Conservation (phyloP, 805 yeast species). For the Cyberlindnera maclurae region DNA sequence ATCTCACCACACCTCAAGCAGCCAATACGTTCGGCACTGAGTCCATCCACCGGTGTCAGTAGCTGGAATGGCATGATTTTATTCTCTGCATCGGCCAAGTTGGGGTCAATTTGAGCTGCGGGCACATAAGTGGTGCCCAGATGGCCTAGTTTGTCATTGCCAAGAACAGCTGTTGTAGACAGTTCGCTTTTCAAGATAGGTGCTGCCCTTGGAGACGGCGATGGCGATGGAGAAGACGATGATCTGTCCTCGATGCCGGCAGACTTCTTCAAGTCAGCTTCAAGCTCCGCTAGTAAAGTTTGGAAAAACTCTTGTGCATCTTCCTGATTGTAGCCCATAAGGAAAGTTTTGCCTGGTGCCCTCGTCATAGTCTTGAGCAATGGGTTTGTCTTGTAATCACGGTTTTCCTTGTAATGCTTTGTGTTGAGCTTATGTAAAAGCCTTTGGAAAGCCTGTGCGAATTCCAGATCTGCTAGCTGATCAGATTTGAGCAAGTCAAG, state of each 20-base stretch:
- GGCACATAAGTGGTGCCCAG: conserved; percentile 65
- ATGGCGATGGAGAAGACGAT: conserved; percentile 5
- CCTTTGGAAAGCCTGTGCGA: conserved; percentile 32
- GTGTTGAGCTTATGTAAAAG: conserved; percentile 50
- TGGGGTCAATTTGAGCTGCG: conserved; percentile 72
- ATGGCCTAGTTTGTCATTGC: conserved; percentile 44
- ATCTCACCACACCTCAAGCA: conserved; percentile 88
- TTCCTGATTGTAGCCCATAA: conserved; percentile 85
- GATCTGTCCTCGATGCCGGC: conserved; percentile 1
- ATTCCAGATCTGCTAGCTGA: conserved; percentile 30
- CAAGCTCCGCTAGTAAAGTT: conserved; percentile 59
- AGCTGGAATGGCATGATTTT: conserved; percentile 48
- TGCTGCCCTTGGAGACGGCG: too few species aligned
- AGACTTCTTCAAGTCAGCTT: conserved; percentile 41
- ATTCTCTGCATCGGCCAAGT: conserved; percentile 34
- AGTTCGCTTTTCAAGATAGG: too few species aligned
- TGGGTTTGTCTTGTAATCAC: conserved; percentile 55
- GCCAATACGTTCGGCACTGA: conserved; percentile 82
- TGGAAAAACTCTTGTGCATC: conserved; percentile 97
- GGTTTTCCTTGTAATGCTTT: conserved; percentile 38
- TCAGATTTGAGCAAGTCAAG: conserved; percentile 48
- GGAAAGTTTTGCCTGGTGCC: conserved; percentile 70
- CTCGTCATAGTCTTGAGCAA: conserved; percentile 64
- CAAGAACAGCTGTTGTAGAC: conserved; percentile 25
- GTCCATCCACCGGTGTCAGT: conserved; percentile 88